Evolutionary conservation across 352 stramenopile genomes (phyloP).

Genomic region (Phytophthora quininea): DNA sequence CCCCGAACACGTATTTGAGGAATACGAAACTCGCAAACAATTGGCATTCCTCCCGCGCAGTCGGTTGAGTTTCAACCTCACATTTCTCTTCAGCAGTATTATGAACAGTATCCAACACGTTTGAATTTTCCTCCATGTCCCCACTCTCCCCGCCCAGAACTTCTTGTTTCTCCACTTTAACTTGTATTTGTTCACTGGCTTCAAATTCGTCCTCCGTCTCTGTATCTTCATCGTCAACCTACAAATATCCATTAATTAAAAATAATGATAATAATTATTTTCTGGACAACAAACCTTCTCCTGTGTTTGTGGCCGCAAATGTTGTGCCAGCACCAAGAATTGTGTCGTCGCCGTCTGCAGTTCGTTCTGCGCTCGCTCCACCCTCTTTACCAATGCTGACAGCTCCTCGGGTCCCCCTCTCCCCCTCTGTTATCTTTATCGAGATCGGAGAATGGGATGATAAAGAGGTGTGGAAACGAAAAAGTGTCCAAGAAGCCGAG

Average conservation of each 20-base stretch:
- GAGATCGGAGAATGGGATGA: neutral
- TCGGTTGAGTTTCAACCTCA: no score
- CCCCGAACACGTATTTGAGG: neutral
- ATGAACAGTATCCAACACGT: neutral
- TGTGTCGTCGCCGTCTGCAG: neutral
- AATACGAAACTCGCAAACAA: neutral
- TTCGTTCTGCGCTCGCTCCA: conserved; percentile 2
- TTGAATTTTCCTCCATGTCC: neutral
- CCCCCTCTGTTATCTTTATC: neutral
- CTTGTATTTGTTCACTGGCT: neutral
- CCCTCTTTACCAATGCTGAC: neutral
- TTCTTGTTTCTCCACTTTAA: neutral
- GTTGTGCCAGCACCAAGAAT: neutral
- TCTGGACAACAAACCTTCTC: neutral
- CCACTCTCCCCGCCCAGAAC: neutral
- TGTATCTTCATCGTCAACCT: neutral
- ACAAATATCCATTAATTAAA: conserved; percentile 3
- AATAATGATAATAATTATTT: neutral
- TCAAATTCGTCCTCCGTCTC: conserved; percentile 6
- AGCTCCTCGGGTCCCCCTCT: neutral
- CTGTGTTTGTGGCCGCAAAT: neutral
- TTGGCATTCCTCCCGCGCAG: no score
- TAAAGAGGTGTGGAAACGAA: no score
- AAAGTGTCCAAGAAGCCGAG: no score
- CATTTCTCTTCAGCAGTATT: no score